Base-by-base conservation (phyloP, 306 rosid genomes). In the Acmispon strigosus region DNA sequence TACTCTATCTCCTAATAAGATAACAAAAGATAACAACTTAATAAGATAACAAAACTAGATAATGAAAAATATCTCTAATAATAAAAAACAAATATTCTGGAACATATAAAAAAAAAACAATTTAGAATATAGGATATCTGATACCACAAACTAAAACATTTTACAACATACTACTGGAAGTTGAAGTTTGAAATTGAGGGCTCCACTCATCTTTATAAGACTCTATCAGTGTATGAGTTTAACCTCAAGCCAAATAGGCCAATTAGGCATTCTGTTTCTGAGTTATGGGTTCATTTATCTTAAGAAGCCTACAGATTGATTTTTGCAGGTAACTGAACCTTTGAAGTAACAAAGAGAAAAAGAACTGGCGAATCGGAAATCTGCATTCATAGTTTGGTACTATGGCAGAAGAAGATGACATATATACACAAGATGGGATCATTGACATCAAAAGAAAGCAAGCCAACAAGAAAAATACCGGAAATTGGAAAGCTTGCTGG, bases 401-500 rank as follows among this genome's bases (percentile, higher is more conserved):
- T 8, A 90, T 86, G 89, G 87, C 68, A 17, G 88, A 76, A 34
- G 88, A 76, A 34, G 86, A 81, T 2, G 88, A 81, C 10, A 56
- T 78, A n/a, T 88, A 85, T 55, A 86, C 92, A 16, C 76, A 87
- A 10, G 93, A 91, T 77, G 96, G 97, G 10, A 91, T 96, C 39
- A 14, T 84, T 62, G 82, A 78, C 69, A 59, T 85, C 72, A 39
- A 47, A 16, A 77, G 51, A 63, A 89, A 85, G 7, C 93, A 93
- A 29, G 96, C 97, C 61, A 79, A 68, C 67, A 91, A 85, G 88
- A 81, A 66, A 37, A 87, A 79, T 78, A 88, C 96, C 10, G 97
- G 97, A 77, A 77, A 88, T 8, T 91, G 97, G 97, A 87, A 56
- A 77, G 91, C 96, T 2, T 91, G 96, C 75, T 91, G 80, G 45